A percentile compares a stretch with the other conserved stretches of the same genome.
Conservation (phyloP, 2,329 filamentous ascomycete species). For the Beauveria sp. region DNA sequence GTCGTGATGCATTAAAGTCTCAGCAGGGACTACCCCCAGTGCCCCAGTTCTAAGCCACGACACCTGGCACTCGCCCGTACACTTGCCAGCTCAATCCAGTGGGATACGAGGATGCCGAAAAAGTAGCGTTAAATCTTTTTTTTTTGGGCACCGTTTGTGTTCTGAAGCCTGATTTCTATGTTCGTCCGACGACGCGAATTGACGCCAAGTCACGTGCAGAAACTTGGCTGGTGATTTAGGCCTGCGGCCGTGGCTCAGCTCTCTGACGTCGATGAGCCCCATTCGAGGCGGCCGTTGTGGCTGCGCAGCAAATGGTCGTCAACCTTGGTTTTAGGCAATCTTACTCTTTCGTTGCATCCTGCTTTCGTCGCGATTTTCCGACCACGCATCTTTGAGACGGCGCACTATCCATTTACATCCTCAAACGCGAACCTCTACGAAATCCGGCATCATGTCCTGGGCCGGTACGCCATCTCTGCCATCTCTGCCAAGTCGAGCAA, state of each 20-base stretch:
- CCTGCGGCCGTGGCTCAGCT: conserved; percentile 2
- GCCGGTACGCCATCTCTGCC: conserved; percentile 44
- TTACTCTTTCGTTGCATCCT: not conserved
- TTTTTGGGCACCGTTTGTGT: too few species aligned
- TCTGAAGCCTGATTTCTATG: too few species aligned
- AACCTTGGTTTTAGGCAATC: conserved; percentile 2
- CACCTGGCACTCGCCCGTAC: not conserved
- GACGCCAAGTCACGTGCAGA: conserved; percentile 13
- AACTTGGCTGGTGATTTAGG: too few species aligned
- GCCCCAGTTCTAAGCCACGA: not conserved
- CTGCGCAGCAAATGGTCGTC: conserved; percentile 8
- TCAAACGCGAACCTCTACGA: not conserved
- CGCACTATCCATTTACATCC: not conserved
- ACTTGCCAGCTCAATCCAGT: not conserved
- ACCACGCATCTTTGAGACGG: not conserved
- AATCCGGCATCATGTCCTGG: conserved; percentile 54
- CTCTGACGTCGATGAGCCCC: conserved; percentile 12
- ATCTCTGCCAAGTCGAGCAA: conserved; percentile 20
- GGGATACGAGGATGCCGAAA: too few species aligned
- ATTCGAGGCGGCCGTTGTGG: conserved; percentile 6
- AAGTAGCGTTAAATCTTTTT: too few species aligned
- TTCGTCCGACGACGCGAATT: not conserved
- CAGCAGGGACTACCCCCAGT: too few species aligned
- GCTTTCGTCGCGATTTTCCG: not conserved
- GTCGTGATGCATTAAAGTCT: not conserved